phyloP scores from a whole-genome alignment of 768 basidiomycete genomes.

The Psilocybe sp. region DNA sequence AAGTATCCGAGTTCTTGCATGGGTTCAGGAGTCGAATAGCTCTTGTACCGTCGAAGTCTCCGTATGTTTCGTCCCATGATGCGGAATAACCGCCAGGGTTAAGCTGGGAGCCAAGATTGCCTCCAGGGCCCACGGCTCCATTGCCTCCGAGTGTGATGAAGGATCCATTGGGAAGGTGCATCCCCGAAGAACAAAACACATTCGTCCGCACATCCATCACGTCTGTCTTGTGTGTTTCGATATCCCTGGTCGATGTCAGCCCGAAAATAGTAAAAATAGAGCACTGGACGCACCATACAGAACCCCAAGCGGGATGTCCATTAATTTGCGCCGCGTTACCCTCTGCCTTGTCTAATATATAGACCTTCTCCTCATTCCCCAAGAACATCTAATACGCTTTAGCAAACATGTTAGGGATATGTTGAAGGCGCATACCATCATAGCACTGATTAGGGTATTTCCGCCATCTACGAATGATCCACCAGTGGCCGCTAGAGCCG shows the following conservation, averaged over 20 bases:
- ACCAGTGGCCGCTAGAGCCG: conserved; percentile 30
- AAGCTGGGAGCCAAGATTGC: conserved; percentile 50
- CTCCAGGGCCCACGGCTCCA: conserved; percentile 70
- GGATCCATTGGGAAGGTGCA: conserved; percentile 80
- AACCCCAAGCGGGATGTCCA: conserved; percentile 73
- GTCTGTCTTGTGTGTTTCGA: conserved; percentile 51
- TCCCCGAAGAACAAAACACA: conserved; percentile 81
- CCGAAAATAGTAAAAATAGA: not conserved
- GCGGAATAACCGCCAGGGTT: conserved; percentile 47
- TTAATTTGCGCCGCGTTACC: conserved; percentile 64
- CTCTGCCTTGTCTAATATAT: conserved; percentile 89
- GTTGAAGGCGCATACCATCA: conserved; percentile 37
- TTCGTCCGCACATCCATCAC: conserved; percentile 76
- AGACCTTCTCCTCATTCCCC: conserved; percentile 77
- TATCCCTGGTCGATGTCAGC: conserved; percentile 46
- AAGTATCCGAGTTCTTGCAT: conserved; percentile 51
- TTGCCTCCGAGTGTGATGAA: conserved; percentile 79
- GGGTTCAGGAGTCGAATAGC: conserved; percentile 83
- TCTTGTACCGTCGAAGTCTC: conserved; percentile 78
- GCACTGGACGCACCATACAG: conserved; percentile 55
- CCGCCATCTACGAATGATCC: conserved; percentile 48
- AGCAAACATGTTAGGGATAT: too few relatives aligned
- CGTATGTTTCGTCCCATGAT: conserved; percentile 62
- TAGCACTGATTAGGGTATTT: conserved; percentile 44
- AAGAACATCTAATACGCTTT: conserved; percentile 61